Base-by-base conservation (phyloP, 169 alveolate species). In the Plasmodium inui region DNA sequence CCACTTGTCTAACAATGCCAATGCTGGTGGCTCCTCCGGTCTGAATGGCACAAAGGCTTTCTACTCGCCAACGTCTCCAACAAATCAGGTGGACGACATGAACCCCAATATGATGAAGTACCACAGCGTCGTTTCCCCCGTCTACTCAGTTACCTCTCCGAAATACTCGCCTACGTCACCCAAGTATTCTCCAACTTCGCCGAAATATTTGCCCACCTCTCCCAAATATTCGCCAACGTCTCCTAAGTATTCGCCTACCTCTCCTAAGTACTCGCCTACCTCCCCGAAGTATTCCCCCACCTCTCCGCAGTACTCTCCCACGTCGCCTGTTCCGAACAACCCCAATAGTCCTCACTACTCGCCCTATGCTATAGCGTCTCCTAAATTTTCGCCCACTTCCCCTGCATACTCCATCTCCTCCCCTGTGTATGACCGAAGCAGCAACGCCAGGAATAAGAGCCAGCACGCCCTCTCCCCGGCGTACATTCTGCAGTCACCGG, bases 271-370 rank as follows among this genome's bases (percentile, higher is more conserved):
- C 82, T 96, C 97, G 5, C 99, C 99, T 8, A 89, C 98, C 37
- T 96, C 98, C 1, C 99, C 99, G 0, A 96, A 96, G 1, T 98
- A 97, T 91, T 96, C 98, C 0, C 99, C 99, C 2, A 97, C 98
- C 7, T 96, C 98, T 5, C 99, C 98, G 30, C 82, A 92, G 67
- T 96, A 96, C 89, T 84, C 96, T 12, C 84, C 84, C 19, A 28
- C 96, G 34, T 95, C 96, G 17, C 95, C 94, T 30, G 92, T 92
- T 10, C 90, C 91, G 67, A 81, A 85, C 44, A 67, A 74, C 81
- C 67, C 95, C 2, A 83, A 89, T n/a, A 86, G 81, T 22, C 92
- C 97, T 3, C 92, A 94, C 57, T 95, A 95, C 80, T 84, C 88
- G 2, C 89, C 88, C 26, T 82, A 82, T 41, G 70, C 90, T 22